Evolutionary conservation across 208 protist species (phyloP), one percentile per base, ranked within the genome.

Genomic region (Histomonas meleagridis): DNA sequence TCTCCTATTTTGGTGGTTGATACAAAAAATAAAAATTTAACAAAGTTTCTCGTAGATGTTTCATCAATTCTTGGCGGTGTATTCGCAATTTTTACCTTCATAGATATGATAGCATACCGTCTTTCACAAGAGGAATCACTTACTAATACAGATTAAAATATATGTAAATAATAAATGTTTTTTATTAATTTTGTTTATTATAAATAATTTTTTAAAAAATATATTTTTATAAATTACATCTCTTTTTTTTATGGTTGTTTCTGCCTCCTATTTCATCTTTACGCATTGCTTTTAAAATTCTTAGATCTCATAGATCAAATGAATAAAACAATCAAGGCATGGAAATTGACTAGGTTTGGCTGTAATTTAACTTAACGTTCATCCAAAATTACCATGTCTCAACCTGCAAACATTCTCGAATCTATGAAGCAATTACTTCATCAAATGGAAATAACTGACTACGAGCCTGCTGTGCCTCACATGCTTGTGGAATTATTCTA

Each of bases 401-500:
- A 86, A 46, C 76, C 76, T 16, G 46, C 46, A 0, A 86, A 86
- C 28, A 86, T 86, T 55, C 76, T 86, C 26, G 76, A 86, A 49
- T 16, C 38, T 14, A 86, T 86, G 76, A 86, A 86, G 32, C 76
- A 86, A 49, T n/a, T 86, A 14, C 76, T 86, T 55, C 46, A 40
- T 38, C 55, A 40, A 16, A 86, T 86, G 76, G 76, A 86, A 38
- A 86, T 86, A 12, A 86, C 9, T 14, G 76, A 86, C 35, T 86
- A 86, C 38, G 76, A 86, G 10, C 76, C 76, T 57, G 76, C 76
- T 55, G 76, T 86, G 9, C 76, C 76, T 51, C 76, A 86, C 38
- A 86, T 86, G 76, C 76, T 86, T 49, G 76, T 86, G n/a, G 76
- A 86, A n/a, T 43, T 86, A 10, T 86, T 86, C 26, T 86, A 86